Conservation (phyloP, 352 stramenopile genomes). For the Phytophthora lateralis region DNA sequence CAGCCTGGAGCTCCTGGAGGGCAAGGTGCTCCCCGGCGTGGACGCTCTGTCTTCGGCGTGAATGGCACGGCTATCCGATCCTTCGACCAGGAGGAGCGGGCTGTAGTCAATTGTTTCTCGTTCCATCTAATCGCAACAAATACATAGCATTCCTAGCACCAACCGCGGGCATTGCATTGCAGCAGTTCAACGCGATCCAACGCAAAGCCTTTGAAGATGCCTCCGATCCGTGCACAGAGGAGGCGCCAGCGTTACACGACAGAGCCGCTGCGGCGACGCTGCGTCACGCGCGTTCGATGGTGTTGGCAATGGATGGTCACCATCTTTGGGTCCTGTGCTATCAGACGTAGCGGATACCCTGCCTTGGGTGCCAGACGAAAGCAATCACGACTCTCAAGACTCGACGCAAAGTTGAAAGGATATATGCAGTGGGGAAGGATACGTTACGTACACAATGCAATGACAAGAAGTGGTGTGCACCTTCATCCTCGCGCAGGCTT, state of each 20-base stretch:
- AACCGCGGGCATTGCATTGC: not conserved
- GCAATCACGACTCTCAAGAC: constrained; percentile 7
- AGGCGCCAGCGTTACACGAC: constrained; percentile 6
- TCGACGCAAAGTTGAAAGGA: constrained; percentile 17
- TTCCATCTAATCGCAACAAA: constrained; percentile 32
- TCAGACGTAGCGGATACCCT: not conserved
- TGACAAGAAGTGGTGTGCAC: constrained; percentile 34
- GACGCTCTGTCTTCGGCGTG: constrained; percentile 90
- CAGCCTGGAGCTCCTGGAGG: constrained; percentile 97
- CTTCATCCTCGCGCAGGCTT: constrained; percentile 27
- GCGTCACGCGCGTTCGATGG: not conserved
- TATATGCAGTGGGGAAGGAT: constrained; percentile 34
- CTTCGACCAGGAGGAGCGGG: constrained; percentile 28
- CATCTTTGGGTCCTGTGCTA: constrained; percentile 4
- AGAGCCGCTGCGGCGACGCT: not conserved
- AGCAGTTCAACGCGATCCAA: constrained; percentile 13
- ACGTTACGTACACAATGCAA: constrained; percentile 44
- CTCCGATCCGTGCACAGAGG: constrained; percentile 14
- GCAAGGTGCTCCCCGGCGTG: constrained; percentile 98
- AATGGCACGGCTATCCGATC: constrained; percentile 30
- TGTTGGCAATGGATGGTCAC: constrained; percentile 4
- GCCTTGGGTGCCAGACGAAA: not conserved
- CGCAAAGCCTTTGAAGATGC: constrained; percentile 9
- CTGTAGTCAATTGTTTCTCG: constrained; percentile 32
- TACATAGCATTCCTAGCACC: constrained; percentile 26